Evolutionary conservation across 352 stramenopile genomes (phyloP).

Genomic region (Blastocystis sp.): DNA sequence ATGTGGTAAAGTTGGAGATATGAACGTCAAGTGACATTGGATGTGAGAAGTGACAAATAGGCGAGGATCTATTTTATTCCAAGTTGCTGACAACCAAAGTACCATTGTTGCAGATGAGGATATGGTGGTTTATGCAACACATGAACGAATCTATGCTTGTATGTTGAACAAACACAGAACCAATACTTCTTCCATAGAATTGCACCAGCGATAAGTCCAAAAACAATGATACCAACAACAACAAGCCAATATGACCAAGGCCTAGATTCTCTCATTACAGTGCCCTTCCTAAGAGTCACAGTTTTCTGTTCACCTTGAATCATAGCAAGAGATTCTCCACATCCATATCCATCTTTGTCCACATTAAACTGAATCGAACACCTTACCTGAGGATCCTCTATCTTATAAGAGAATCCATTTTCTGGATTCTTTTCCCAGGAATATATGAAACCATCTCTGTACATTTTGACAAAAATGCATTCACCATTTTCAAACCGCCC

Average conservation of each 20-base stretch:
- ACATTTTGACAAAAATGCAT: not conserved
- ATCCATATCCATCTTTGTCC: too few species aligned
- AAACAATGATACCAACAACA: too few species aligned
- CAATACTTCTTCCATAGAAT: too few species aligned
- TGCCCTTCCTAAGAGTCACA: too few species aligned
- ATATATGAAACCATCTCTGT: not conserved
- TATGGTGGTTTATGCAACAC: slow-evolving; percentile 35
- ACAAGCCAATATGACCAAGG: too few species aligned
- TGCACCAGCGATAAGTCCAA: too few species aligned
- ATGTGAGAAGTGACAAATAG: not conserved
- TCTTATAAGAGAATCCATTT: not conserved
- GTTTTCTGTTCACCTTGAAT: too few species aligned
- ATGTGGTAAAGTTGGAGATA: not conserved
- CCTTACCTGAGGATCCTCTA: too few species aligned
- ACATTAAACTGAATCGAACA: too few species aligned
- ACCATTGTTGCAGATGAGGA: slow-evolving; percentile 5
- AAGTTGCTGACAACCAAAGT: not conserved
- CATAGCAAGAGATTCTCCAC: too few species aligned
- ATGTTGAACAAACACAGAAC: too few species aligned
- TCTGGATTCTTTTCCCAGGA: not conserved
- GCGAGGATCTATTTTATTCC: slow-evolving; percentile 51
- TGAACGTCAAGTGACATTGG: not conserved
- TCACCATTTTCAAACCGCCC: not conserved
- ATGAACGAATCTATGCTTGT: not conserved
- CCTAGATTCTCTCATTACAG: too few species aligned